Evolutionary conservation across 441 rosid genomes (phyloP), one percentile per base, ranked within the genome.

Genomic region (Adansonia gregorii): DNA sequence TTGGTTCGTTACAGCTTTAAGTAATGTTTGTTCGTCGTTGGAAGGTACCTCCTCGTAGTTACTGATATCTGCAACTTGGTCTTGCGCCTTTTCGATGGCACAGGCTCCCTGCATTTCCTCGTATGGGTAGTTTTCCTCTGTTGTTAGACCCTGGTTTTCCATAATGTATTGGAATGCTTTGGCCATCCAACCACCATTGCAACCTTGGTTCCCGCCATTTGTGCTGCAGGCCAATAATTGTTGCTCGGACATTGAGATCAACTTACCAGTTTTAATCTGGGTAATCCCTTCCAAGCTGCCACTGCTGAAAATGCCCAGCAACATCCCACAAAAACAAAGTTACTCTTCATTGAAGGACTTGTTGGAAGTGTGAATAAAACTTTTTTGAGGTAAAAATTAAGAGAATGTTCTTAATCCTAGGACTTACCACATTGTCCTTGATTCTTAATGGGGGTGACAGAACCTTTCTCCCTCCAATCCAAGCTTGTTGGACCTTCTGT

Each of bases 381-480:
- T 3, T 9, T 19, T 56, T 7, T 17, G 6, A 56, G 19, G 2
- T 56, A 56, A 7, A 4, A 3, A 54, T 4, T 54, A 54, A 54
- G n/a, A 54, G 15, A 46, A 46, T 8, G 11, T 11, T 11, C 12
- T 7, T 46, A 46, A 46, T 8, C 1, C 35, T 8, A 27, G 4
- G 35, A 20, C 41, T 78, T 80, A 88, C 89, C 83, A 35, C 91
- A 86, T 35, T 19, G 6, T 10, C 81, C 78, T 77, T 88, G 89
- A 63, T 51, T 4, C 46, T 84, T 82, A 20, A 82, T 64, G 2
- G 54, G 77, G 1, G 87, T 86, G 8, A 88, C 89, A 2, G 84
- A 87, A 63, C 89, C 89, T 67, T 77, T 76, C 27, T 39, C 27
- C 56, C 75, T 77, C 89, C 91, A 88, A 17, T 88, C 83, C 49